These are phyloP conservation scores for Acanthamoeba triangularis DNA, from an alignment of 208 protist species.

Conservation along the genomic window DNA sequence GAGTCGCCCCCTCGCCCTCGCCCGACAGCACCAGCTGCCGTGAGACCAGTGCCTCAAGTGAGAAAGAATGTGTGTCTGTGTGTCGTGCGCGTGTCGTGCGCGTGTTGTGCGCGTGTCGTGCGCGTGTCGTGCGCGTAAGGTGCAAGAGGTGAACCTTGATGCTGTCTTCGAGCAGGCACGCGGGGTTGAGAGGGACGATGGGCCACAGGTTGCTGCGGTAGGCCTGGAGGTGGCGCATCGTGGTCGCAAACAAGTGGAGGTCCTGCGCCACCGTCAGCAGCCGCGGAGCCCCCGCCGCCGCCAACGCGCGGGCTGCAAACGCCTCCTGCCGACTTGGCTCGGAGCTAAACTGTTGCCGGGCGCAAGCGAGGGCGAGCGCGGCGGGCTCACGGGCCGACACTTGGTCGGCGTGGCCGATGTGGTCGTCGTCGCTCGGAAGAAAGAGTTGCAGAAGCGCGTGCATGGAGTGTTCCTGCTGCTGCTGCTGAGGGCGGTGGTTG, in stretches of 20 bases:
- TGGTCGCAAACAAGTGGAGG: neutral
- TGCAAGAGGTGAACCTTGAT: neutral
- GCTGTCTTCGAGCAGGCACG: neutral
- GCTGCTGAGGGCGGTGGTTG: neutral
- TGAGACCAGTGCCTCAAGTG: neutral
- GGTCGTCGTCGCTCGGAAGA: neutral
- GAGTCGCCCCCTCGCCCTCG: neutral
- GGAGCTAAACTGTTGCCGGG: neutral
- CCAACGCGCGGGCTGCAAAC: neutral
- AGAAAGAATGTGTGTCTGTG: no score
- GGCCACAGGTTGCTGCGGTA: conserved; percentile 6
- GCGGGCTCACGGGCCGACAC: no score
- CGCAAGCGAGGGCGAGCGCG: no score
- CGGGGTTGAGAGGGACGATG: conserved; percentile 3
- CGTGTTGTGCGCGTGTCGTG: neutral
- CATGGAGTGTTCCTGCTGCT: neutral
- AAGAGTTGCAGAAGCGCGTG: neutral
- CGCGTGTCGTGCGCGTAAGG: neutral
- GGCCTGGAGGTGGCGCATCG: neutral
- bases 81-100: neutral
- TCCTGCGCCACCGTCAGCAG: neutral
- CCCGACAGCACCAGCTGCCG: neutral
- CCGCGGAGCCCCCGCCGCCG: neutral
- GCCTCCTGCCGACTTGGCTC: neutral
- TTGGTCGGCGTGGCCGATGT: neutral